Evolutionary conservation across 2,329 filamentous ascomycete species (phyloP).

Genomic region (Herpotrichia juniperi): DNA sequence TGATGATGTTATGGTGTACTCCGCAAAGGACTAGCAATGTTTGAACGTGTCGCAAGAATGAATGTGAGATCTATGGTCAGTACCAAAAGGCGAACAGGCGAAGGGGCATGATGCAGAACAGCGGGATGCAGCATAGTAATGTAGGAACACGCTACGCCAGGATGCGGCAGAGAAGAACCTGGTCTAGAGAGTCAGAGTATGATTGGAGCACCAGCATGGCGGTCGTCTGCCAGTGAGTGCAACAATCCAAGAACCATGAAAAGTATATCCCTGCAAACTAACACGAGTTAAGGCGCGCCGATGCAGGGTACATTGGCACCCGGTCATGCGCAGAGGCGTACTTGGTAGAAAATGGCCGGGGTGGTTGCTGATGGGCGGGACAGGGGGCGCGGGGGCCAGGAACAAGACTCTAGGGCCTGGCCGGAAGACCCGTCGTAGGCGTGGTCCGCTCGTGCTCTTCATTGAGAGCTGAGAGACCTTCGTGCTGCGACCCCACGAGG

Average conservation of each 20-base stretch:
- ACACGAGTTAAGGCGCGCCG: conserved; percentile 18
- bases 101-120: conserved; percentile 21
- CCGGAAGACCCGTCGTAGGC: conserved; percentile 15
- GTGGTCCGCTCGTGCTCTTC: conserved; percentile 8
- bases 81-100: conserved; percentile 26
- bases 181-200: conserved; percentile 31
- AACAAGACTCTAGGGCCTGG: conserved; percentile 27
- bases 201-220: conserved; percentile 36
- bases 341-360: conserved; percentile 26
- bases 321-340: conserved; percentile 25
- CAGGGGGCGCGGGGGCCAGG: conserved; percentile 26
- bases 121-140: conserved; percentile 35
- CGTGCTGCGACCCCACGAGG: conserved; percentile 7
- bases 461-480: conserved; percentile 11
- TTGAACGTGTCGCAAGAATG: not conserved
- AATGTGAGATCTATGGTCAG: conserved; percentile 27
- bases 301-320: conserved; percentile 19
- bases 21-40: not conserved
- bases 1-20: conserved; percentile 1
- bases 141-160: conserved; percentile 33
- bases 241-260: conserved; percentile 36
- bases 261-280: conserved; percentile 31
- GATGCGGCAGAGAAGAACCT: conserved; percentile 22
- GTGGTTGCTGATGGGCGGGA: not conserved
- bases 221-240: conserved; percentile 20